phyloP scores from a whole-genome alignment of 2,329 filamentous ascomycete species.

The Zasmidium angulare region DNA sequence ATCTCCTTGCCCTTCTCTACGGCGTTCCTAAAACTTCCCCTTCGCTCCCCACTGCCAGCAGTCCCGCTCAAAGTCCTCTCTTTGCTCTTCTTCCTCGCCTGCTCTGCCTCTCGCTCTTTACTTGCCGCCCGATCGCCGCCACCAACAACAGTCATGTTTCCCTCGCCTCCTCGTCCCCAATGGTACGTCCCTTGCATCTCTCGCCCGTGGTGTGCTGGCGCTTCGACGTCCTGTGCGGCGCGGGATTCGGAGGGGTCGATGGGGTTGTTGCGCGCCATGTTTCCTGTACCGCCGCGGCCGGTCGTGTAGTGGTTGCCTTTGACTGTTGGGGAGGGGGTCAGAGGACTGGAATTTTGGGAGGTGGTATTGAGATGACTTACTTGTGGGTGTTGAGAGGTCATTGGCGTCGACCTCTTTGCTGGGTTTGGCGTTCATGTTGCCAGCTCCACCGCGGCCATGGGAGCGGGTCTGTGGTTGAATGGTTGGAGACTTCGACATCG shows the following conservation, averaged over 20 bases:
- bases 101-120: constrained; percentile 21
- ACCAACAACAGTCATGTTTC: constrained; percentile 60
- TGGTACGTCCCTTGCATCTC: constrained; percentile 63
- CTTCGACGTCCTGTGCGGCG: constrained; percentile 77
- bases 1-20: constrained; percentile 57
- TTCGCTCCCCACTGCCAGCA: constrained; percentile 14
- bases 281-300: constrained; percentile 82
- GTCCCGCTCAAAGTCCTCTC: constrained; percentile 5
- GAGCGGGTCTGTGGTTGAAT: not conserved
- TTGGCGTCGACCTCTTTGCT: constrained; percentile 40
- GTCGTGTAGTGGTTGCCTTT: constrained; percentile 85
- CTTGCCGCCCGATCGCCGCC: constrained; percentile 42
- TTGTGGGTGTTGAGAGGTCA: constrained; percentile 57
- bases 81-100: constrained; percentile 28
- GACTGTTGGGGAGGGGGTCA: constrained; percentile 66
- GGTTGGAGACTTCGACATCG: not conserved
- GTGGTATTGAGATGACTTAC: too few relatives aligned
- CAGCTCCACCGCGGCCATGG: constrained; percentile 74
- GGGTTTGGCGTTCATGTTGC: constrained; percentile 49
- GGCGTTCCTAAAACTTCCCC: constrained; percentile 40
- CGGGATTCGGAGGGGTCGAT: constrained; percentile 67
- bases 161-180: constrained; percentile 72
- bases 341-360: too few relatives aligned
- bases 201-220: constrained; percentile 45
- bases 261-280: constrained; percentile 75